Percentiles rank a stretch among this genome's conserved stretches.
These are phyloP conservation scores for Melampsora medusae DNA, from an alignment of 1,284 basidiomycete species.

Conservation along the genomic window DNA sequence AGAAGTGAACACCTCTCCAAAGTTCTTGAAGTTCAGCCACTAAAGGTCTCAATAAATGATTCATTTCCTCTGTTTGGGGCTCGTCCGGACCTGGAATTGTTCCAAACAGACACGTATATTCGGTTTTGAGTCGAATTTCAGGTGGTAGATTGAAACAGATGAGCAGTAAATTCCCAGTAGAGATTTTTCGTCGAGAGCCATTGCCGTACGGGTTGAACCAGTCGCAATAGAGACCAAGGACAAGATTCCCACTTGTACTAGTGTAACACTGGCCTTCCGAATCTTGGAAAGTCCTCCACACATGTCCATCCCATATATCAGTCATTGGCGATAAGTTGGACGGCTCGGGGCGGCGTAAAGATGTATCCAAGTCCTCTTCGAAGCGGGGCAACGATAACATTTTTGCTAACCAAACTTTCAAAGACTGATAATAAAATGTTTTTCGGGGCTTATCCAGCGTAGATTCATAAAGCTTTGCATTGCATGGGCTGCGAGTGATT, in stretches of 20 bases:
- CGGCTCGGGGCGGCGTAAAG: background rate
- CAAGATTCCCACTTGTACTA: slow-evolving; percentile 13
- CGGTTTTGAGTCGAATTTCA: background rate
- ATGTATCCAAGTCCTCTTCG: background rate
- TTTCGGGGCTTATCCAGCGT: background rate
- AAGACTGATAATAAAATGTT: background rate
- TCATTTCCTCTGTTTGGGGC: slow-evolving; percentile 1
- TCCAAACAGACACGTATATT: background rate
- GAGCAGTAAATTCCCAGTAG: background rate
- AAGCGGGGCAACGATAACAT: background rate
- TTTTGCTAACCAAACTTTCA: background rate
- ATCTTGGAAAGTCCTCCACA: slow-evolving; percentile 14
- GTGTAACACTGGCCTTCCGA: background rate
- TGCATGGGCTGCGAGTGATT: background rate
- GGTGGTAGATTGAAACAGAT: slow-evolving; percentile 21
- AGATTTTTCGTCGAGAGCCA: background rate
- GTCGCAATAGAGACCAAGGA: background rate
- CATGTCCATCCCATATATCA: slow-evolving; percentile 28
- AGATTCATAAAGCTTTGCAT: background rate
- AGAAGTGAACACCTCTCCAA: background rate
- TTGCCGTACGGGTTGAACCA: slow-evolving; percentile 25
- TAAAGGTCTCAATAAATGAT: background rate
- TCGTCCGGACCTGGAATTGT: slow-evolving; percentile 21
- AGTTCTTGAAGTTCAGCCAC: background rate
- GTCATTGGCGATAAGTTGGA: background rate